A percentile compares a stretch with the other conserved stretches of the same genome.
Evolutionary conservation across 169 alveolate species (phyloP).

Genomic region (Cryptosporidium ubiquitum): DNA sequence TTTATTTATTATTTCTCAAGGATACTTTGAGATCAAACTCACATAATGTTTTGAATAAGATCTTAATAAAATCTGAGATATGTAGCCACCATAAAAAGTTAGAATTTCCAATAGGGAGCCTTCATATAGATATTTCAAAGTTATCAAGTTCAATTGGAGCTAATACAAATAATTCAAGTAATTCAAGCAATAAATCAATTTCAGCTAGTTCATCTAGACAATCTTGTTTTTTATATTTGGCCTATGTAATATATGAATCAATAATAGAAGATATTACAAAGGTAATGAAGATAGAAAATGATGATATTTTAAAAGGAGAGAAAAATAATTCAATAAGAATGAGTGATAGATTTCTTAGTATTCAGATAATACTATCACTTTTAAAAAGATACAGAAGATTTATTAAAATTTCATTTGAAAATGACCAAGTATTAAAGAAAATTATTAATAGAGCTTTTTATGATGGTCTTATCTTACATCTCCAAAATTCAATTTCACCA

Average conservation of each 20-base stretch:
- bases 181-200: not conserved
- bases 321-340: not conserved
- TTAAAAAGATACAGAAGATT: slow-evolving; percentile 23
- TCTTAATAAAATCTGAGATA: not conserved
- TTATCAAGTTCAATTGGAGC: not conserved
- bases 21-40: slow-evolving; percentile 43
- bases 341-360: slow-evolving; percentile 27
- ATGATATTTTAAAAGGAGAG: not conserved
- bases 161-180: not conserved
- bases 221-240: slow-evolving; percentile 26
- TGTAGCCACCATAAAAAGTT: slow-evolving; percentile 2
- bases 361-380: slow-evolving; percentile 40
- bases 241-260: slow-evolving; percentile 54
- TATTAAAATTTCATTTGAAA: slow-evolving; percentile 34
- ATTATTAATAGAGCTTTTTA: slow-evolving; percentile 28
- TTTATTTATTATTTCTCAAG: slow-evolving; percentile 22
- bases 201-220: slow-evolving; percentile 1
- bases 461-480: slow-evolving; percentile 39
- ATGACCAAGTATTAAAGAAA: slow-evolving; percentile 10
- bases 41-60: slow-evolving; percentile 26
- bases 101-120: slow-evolving; percentile 29
- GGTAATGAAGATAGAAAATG: slow-evolving; percentile 27
- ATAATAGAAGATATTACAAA: slow-evolving; percentile 41
- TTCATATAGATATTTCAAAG: slow-evolving; percentile 24
- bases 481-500: slow-evolving; percentile 23